phyloP scores from a whole-genome alignment of 306 rosid genomes.

The Prunus persica region DNA sequence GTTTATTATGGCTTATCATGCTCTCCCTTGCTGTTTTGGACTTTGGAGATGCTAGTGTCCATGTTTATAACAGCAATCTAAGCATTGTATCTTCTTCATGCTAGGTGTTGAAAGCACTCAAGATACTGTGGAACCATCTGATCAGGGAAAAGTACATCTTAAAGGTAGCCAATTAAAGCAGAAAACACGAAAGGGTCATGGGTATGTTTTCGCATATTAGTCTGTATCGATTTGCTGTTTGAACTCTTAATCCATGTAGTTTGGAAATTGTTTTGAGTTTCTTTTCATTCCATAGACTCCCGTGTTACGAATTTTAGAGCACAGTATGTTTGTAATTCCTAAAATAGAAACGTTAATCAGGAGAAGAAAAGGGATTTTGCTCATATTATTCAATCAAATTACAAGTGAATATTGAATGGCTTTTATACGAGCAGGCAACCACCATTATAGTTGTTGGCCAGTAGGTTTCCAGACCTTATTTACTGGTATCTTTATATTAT shows the following conservation, averaged over 20 bases:
- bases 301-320: neutral
- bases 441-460: neutral
- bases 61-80: conserved; percentile 14
- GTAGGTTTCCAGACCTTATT: neutral
- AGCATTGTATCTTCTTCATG: conserved; percentile 12
- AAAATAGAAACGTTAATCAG: neutral
- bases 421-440: neutral
- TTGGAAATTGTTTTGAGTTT: neutral
- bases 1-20: neutral
- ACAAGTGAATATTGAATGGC: neutral
- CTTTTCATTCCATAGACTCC: neutral
- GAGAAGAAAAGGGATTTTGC: neutral
- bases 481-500: neutral
- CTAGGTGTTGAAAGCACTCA: conserved; percentile 49
- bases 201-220: conserved; percentile 51
- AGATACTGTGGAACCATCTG: conserved; percentile 52
- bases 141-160: conserved; percentile 49
- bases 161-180: conserved; percentile 69
- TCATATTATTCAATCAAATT: neutral
- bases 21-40: neutral
- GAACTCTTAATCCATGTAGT: neutral
- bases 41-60: neutral
- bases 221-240: neutral
- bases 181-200: conserved; percentile 72
- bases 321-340: neutral